Base-by-base conservation (phyloP, 257 asterid species). In the Capsicum baccatum region DNA sequence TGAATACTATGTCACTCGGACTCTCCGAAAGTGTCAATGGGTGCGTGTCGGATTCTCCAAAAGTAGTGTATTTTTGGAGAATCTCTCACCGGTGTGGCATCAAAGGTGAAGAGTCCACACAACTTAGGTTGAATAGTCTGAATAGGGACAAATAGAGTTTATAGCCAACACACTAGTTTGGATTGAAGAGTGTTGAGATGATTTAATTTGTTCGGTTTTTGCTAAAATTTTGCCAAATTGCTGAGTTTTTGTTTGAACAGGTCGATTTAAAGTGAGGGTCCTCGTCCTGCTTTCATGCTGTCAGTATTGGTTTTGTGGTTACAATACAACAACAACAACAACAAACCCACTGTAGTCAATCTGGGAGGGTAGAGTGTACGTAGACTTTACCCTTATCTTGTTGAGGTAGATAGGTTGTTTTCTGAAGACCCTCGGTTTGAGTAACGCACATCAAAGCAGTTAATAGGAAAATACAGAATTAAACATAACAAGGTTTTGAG, bases 141-240 rank as follows among this genome's bases (percentile, higher is more conserved):
- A 60, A 17, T 6, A 26, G 26, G 66, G 48, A 5, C 8, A 6
- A 60, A 19, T 62, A 62, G 68, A 19, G 68, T 39, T 39, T 39
- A 39, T 39, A 39, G 5, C 4, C 44, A 39, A 39, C 44, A 39
- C 44, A 39, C 44, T 39, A 39, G 44, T 39, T 39, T 39, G 44
- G 4, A 39, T 39, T 39, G 44, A 39, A 39, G 44, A 3, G 44
- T 39, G 44, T 39, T 39, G 44, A 39, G 37, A 9, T 62, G 68
- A 62, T 62, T 19, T 19, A 62, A 62, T 7, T 62, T 62, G 68
- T 19, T 33, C 19, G 68, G 68, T 19, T 62, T 10, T 37, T 62
- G 79, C 33, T 69, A 69, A 19, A 42, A 39, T 39, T 42, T 70
- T 70, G 15, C 79, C 8, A 70, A 73, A 73, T 71, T 71, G 80